Percentiles rank a stretch among this genome's conserved stretches.
phyloP scores from a whole-genome alignment of 345 rosid genomes.

The Eucalyptus cladocalyx region DNA sequence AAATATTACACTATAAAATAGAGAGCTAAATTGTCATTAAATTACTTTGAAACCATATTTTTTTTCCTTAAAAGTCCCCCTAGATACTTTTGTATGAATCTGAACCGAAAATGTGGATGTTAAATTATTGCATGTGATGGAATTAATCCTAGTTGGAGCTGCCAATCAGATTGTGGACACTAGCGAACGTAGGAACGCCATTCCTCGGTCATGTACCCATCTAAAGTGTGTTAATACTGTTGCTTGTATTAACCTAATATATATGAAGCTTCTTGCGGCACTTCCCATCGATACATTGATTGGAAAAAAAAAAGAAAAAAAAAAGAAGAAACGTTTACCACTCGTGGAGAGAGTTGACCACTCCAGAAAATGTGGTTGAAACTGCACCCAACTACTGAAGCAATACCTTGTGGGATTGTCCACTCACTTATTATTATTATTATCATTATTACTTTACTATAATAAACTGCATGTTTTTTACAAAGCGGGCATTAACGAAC shows the following conservation, averaged over 20 bases:
- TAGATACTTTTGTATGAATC: background rate
- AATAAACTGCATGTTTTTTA: too few species aligned
- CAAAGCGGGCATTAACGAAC: too few species aligned
- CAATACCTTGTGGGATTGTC: too few species aligned
- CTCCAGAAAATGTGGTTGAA: background rate
- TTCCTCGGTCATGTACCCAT: background rate
- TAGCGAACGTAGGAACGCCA: background rate
- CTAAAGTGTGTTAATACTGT: background rate
- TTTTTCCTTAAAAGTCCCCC: background rate
- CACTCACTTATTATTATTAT: too few species aligned
- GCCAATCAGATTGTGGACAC: background rate
- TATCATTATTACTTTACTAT: too few species aligned
- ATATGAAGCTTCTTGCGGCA: background rate
- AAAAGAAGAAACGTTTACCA: too few species aligned
- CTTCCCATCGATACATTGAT: too few species aligned
- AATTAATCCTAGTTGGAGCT: background rate
- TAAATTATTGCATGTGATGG: background rate
- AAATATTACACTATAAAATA: background rate
- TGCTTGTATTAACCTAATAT: background rate
- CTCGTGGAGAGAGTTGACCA: too few species aligned
- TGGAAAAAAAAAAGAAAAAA: too few species aligned
- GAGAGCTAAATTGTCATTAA: background rate
- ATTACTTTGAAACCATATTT: too few species aligned
- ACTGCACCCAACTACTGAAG: too few species aligned
- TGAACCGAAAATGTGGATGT: background rate